Base-by-base conservation (phyloP, 768 basidiomycete species). In the Mycena capillaripes region DNA sequence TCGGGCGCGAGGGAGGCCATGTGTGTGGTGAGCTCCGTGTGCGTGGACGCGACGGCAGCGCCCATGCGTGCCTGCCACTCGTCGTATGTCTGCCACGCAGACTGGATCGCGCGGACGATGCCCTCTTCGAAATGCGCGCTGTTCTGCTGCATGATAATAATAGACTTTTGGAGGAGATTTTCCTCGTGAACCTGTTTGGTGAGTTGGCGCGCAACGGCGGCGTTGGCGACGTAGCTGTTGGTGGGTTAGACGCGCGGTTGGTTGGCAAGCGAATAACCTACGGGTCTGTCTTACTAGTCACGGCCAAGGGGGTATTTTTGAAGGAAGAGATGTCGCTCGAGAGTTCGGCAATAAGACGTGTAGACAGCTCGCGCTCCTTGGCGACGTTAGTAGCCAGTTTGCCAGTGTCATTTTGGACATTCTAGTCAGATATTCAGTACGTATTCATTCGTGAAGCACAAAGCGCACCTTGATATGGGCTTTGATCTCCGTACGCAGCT, bases 101-200 rank as follows among this genome's bases (percentile, higher is more conserved):
- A 97, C 82, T 99, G 96, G 72, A 99, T 90, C 3, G 96, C 92
- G 70, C 95, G 94, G 30, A 99, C 96, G 77, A 99, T 95, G 62
- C 97, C 97, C 75, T 96, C 95, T 82, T 99, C 98, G 76, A 99
- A 99, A 79, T 97, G 93, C n/a, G 97, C 97, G 19, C 93, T 95
- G 80, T 97, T 97, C 75, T 97, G 96, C 78, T 99, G 97, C 91
- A 97, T 98, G 81, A 99, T 97, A 78, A 99, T 92, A 78, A 98
- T 95, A 3, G 93, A 95, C 81, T 99, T 99, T 83, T 99, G 97
- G 17, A 99, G 91, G 0, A 97, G 91, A 79, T 99, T 99, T 83
- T 99, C 98, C 83, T 98, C 97, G 12, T 99, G 90, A 0, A 95
- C 86, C 78, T 88, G 93, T 76, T 94, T 95, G 73, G 91, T 89